Evolutionary conservation across 139 green algal species (phyloP), one percentile per base, ranked within the genome.

Genomic region (Mesotaenium endlicherianum): DNA sequence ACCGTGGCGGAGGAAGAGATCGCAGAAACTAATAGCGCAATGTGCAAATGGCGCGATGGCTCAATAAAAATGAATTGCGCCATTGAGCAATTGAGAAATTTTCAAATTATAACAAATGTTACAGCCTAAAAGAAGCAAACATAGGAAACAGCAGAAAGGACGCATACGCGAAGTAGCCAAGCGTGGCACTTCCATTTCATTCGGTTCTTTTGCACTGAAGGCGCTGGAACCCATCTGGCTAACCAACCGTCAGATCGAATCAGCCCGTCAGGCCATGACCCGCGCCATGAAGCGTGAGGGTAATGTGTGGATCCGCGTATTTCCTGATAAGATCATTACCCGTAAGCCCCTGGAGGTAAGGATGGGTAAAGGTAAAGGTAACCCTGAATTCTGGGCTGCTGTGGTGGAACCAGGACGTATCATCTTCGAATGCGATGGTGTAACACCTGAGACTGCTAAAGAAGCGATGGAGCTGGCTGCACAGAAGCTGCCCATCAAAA

Each of bases 401-500:
- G 87, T 93, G 44, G 75, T 93, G 67, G 89, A 93, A 82, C 89
- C 90, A 78, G 90, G 90, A 92, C 91, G 80, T 78, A 91, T 78
- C 91, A 90, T 75, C 17, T 75, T 31, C 34, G 67, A 75, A 75
- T 31, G 17, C 17, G n/a, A 57, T 57, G 67, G 67, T 26, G 67
- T 53, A 44, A 11, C 86, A 68, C 75, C 89, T 89, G 34, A 30
- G 39, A 72, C 88, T 26, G 90, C 90, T 58, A 40, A 76, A 58
- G 36, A 80, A 80, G 84, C 90, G 74, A 90, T 93, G 84, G 57
- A 78, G 83, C 91, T 90, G 80, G 83, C 90, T 72, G 6, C 90
- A 53, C 83, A 92, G 87, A 93, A 93, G 88, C 91, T 93, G 90
- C 90, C 90, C 49, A 77, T 92, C 70, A 91, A 91, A 91, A 92